Percentiles rank a stretch among this genome's conserved stretches.
Conservation (phyloP, 1,139 yeast species). For the Geotrichum aggregatum region DNA sequence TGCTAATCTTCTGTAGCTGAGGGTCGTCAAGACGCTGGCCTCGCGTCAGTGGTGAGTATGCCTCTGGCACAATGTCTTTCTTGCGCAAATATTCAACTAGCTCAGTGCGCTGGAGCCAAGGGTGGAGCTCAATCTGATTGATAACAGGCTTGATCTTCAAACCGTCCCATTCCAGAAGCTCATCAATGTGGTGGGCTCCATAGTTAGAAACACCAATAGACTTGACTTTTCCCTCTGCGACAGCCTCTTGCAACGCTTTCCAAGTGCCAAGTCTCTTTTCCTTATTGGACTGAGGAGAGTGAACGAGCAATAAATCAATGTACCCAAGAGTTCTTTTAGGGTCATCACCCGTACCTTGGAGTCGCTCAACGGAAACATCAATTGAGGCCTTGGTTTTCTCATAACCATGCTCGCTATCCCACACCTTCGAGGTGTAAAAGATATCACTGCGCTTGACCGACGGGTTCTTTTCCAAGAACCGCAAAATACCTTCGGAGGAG, state of each 20-base stretch:
- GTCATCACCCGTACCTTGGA: conserved; percentile 33
- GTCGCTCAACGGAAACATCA: conserved; percentile 47
- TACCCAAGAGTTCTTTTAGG: conserved; percentile 40
- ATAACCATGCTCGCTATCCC: conserved; percentile 56
- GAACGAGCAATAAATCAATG: conserved; percentile 45
- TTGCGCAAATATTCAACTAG: conserved; percentile 52
- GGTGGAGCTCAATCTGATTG: conserved; percentile 53
- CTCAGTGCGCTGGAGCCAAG: conserved; percentile 57
- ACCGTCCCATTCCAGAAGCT: conserved; percentile 40
- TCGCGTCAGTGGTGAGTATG: conserved; percentile 68
- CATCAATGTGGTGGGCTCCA: conserved; percentile 42
- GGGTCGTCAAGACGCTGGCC: conserved; percentile 55
- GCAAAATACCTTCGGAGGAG: conserved; percentile 48
- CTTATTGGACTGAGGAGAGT: conserved; percentile 35
- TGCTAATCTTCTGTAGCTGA: conserved; percentile 42
- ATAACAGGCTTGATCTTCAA: conserved; percentile 45
- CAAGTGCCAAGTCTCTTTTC: conserved; percentile 42
- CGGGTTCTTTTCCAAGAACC: conserved; percentile 42
- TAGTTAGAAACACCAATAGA: conserved; percentile 47
- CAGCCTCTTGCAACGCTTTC: conserved; percentile 46
- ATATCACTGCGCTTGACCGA: conserved; percentile 44
- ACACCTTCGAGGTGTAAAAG: conserved; percentile 66
- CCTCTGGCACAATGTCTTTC: conserved; percentile 55
- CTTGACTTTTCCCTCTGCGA: conserved; percentile 36
- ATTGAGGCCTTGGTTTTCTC: conserved; percentile 55